Percentiles rank a stretch among this genome's conserved stretches.
phyloP scores from a whole-genome alignment of 768 basidiomycete genomes.

The Multifurca ochricompacta region DNA sequence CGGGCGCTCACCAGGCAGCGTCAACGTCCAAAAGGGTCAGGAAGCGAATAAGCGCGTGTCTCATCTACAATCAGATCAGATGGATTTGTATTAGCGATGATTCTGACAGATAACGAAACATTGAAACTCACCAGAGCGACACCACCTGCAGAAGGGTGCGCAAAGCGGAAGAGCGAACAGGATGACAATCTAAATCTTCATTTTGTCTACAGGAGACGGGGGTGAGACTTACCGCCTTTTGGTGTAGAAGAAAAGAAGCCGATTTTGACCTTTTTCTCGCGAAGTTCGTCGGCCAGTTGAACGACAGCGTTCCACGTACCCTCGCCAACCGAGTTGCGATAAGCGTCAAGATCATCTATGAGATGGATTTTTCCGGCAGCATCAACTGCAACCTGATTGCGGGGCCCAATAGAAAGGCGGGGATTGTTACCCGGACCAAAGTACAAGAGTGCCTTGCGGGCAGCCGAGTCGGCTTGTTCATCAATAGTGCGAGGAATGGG shows the following conservation, averaged over 20 bases:
- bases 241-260: conserved; percentile 95
- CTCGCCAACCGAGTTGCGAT: conserved; percentile 59
- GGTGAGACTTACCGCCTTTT: conserved; percentile 62
- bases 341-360: conserved; percentile 75
- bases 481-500: conserved; percentile 73
- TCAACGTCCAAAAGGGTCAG: conserved; percentile 74
- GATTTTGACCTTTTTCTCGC: conserved; percentile 81
- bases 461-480: conserved; percentile 82
- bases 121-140: conserved; percentile 71
- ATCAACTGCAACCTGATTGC: conserved; percentile 85
- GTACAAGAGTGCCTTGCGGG: conserved; percentile 77
- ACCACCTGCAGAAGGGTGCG: conserved; percentile 49
- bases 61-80: conserved; percentile 50
- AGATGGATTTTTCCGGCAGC: conserved; percentile 81
- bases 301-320: conserved; percentile 77
- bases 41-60: conserved; percentile 88
- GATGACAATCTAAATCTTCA: conserved; percentile 23
- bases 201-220: conserved; percentile 5
- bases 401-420: conserved; percentile 69
- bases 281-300: conserved; percentile 77
- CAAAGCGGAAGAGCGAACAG: conserved; percentile 19
- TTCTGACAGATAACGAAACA: conserved; percentile 19
- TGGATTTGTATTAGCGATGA: conserved; percentile 5
- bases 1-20: conserved; percentile 60
- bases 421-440: conserved; percentile 80